Conservation (phyloP, 176 grass and related monocot genomes). For the Triticum turgidum region DNA sequence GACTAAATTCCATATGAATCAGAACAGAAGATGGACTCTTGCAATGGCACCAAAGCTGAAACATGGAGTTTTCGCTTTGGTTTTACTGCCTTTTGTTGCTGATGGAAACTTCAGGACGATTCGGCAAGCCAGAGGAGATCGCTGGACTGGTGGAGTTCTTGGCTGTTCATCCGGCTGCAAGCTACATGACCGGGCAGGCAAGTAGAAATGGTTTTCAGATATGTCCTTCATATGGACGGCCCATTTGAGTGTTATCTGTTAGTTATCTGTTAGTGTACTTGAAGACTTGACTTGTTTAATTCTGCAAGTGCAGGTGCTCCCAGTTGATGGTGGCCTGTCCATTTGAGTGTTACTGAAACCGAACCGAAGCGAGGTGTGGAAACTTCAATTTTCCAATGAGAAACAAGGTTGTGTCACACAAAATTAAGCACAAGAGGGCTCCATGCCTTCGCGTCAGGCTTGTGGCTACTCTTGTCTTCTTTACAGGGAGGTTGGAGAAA, state of each 20-base stretch:
- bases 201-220: not conserved
- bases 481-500: not conserved
- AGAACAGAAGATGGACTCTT: too few relatives aligned
- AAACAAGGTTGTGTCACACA: not conserved
- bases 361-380: not conserved
- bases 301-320: slow-evolving; percentile 54
- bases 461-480: not conserved
- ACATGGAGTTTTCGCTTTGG: not conserved
- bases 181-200: slow-evolving; percentile 53
- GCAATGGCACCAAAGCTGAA: not conserved
- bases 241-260: too few relatives aligned
- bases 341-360: slow-evolving; percentile 41
- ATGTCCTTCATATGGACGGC: not conserved
- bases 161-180: slow-evolving; percentile 56
- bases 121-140: slow-evolving; percentile 60
- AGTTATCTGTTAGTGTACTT: not conserved
- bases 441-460: not conserved
- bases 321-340: slow-evolving; percentile 79
- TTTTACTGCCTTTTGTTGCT: not conserved
- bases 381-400: not conserved
- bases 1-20: too few relatives aligned
- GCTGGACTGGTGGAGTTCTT: slow-evolving; percentile 58
- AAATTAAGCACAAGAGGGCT: not conserved
- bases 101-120: slow-evolving; percentile 47
- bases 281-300: not conserved